Base-by-base conservation (phyloP, 345 rosid genomes). In the Luvunga scandens region DNA sequence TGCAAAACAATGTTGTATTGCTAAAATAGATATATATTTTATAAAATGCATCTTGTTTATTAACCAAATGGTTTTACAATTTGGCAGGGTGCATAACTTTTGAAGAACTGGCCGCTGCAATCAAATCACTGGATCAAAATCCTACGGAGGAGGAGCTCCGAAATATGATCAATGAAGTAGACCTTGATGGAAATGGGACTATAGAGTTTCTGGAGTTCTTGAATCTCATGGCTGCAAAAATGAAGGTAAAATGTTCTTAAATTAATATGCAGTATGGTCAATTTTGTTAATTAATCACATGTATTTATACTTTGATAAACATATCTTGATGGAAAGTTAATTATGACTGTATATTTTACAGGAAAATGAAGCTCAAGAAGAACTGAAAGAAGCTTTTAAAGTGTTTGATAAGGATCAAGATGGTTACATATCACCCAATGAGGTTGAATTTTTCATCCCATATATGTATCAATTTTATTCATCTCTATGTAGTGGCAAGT, bases 351-450 rank as follows among this genome's bases (percentile, higher is more conserved):
- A 48, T 14, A 14, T 22, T 18, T 24, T 38, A 63, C 30, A 90
- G 95, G 95, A 89, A 78, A 72, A 66, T 78, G 95, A 91, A 81
- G 85, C 79, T 5, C 89, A 89, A 34, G 90, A 87, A 8, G 93
- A 88, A 55, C 55, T 89, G 36, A 87, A 79, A 80, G 93, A 89
- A 81, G 91, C 91, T 59, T 91, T 91, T 85, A 85, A 81, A 81
- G 89, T 91, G 66, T 89, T 91, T 83, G 91, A 89, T 85, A 89
- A 87, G 74, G 93, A 91, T 79, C 86, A 88, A 84, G 90, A 91
- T 84, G 95, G 95, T 69, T 88, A 74, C 59, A 88, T 91, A 45
- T 89, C 93, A 38, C 90, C 95, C 42, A 22, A 64, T 65, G 93
- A 91, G 94, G 94, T 90, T 33, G 63, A 64, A 16, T 53, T 53